Evolutionary conservation across 495 filamentous ascomycete species (phyloP).

Genomic region (Neurospora sp.): DNA sequence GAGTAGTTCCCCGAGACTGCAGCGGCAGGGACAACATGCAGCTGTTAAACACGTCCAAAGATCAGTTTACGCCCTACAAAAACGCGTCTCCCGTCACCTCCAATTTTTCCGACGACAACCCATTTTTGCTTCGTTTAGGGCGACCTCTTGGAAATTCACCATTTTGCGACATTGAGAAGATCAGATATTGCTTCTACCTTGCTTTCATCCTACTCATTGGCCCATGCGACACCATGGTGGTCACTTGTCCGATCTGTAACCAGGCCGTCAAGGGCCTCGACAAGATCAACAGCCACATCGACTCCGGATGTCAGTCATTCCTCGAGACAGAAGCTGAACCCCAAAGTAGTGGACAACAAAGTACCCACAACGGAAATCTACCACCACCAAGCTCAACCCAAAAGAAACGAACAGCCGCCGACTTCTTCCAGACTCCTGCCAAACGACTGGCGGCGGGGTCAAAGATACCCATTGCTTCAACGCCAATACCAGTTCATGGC

Average conservation of each 20-base stretch:
- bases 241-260: conserved; percentile 79
- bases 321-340: conserved; percentile 19
- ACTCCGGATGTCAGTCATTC: conserved; percentile 64
- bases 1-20: neutral
- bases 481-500: conserved; percentile 17
- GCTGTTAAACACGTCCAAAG: conserved; percentile 3
- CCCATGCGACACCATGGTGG: conserved; percentile 18
- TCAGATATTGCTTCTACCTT: neutral
- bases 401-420: conserved; percentile 49
- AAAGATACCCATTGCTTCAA: conserved; percentile 6
- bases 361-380: conserved; percentile 15
- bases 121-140: neutral
- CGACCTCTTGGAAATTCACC: neutral
- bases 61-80: conserved; percentile 3
- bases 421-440: conserved; percentile 68
- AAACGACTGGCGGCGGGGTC: conserved; percentile 35
- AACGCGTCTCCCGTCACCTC: neutral
- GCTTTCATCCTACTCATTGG: neutral
- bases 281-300: conserved; percentile 81
- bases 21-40: neutral
- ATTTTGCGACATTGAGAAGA: neutral
- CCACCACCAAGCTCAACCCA: conserved; percentile 29
- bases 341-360: conserved; percentile 33
- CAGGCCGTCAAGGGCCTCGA: conserved; percentile 60
- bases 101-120: neutral